Percentiles rank a stretch among this genome's conserved stretches.
phyloP scores from a whole-genome alignment of 2,329 filamentous ascomycete genomes.

The Dactylellina leptospora region DNA sequence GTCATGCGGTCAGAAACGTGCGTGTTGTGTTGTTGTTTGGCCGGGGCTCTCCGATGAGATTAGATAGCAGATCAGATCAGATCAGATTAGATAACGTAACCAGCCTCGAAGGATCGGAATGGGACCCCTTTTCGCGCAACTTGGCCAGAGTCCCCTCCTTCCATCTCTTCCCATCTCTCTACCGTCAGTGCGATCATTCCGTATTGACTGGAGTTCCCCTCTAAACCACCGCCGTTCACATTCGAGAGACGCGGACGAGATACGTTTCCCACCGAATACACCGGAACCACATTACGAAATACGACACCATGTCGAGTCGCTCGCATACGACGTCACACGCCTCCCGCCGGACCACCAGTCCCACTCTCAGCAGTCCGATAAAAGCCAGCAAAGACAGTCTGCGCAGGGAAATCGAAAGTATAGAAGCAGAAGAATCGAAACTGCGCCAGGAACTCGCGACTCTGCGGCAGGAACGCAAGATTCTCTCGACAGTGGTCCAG shows the following conservation, averaged over 20 bases:
- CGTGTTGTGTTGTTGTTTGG: neutral
- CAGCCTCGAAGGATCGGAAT: neutral
- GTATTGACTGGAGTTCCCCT: too few relatives aligned
- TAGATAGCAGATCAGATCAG: neutral
- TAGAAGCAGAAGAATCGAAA: slow-evolving; percentile 42
- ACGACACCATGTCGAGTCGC: neutral
- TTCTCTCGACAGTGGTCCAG: slow-evolving; percentile 26
- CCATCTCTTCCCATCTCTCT: too few relatives aligned
- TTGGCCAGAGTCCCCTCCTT: too few relatives aligned
- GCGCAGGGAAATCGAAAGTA: slow-evolving; percentile 33
- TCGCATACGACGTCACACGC: neutral
- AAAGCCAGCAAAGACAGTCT: slow-evolving; percentile 16
- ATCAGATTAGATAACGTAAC: slow-evolving; percentile 4
- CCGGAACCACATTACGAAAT: too few relatives aligned
- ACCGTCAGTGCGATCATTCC: too few relatives aligned
- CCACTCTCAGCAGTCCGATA: neutral
- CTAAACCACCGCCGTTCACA: too few relatives aligned
- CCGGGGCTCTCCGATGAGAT: neutral
- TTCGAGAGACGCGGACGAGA: too few relatives aligned
- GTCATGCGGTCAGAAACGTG: neutral
- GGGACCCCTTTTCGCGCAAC: neutral
- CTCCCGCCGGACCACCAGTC: neutral
- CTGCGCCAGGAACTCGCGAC: slow-evolving; percentile 27
- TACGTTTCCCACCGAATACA: too few relatives aligned
- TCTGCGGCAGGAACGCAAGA: slow-evolving; percentile 37